Evolutionary conservation across 768 basidiomycete genomes (phyloP).

Genomic region (Hygrocybe punicea): DNA sequence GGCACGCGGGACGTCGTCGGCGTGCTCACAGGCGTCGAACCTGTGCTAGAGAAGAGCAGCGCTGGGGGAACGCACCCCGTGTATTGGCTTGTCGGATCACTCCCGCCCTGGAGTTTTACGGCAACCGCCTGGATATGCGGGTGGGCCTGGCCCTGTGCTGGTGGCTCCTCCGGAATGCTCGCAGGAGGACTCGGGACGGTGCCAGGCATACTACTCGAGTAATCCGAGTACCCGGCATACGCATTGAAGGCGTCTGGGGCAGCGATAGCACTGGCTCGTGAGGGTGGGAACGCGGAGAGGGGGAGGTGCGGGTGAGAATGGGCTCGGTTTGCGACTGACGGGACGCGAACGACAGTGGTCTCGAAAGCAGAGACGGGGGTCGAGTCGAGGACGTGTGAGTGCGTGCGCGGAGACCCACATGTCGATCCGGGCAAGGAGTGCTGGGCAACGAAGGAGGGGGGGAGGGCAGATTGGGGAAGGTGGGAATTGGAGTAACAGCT

Average conservation of each 20-base stretch:
- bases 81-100: constrained; percentile 30
- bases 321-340: background rate
- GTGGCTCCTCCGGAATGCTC: constrained; percentile 13
- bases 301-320: constrained; percentile 26
- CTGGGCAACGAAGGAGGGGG: constrained; percentile 19
- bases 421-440: background rate
- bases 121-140: background rate
- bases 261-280: constrained; percentile 19
- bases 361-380: constrained; percentile 50
- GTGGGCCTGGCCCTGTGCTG: background rate
- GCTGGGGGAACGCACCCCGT: constrained; percentile 59
- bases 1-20: constrained; percentile 23
- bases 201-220: constrained; percentile 60
- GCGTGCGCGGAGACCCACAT: constrained; percentile 12
- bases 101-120: constrained; percentile 2
- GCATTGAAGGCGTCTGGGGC: constrained; percentile 59
- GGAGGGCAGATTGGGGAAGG: constrained; percentile 38
- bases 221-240: constrained; percentile 66
- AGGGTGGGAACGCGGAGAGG: constrained; percentile 22
- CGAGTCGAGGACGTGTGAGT: constrained; percentile 20
- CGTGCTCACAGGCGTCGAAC: constrained; percentile 45
- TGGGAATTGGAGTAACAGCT: constrained; percentile 34
- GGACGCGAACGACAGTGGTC: constrained; percentile 34
- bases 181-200: constrained; percentile 21
- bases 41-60: constrained; percentile 48